Conservation (phyloP, 345 rosid species). For the Moringa oleifera region DNA sequence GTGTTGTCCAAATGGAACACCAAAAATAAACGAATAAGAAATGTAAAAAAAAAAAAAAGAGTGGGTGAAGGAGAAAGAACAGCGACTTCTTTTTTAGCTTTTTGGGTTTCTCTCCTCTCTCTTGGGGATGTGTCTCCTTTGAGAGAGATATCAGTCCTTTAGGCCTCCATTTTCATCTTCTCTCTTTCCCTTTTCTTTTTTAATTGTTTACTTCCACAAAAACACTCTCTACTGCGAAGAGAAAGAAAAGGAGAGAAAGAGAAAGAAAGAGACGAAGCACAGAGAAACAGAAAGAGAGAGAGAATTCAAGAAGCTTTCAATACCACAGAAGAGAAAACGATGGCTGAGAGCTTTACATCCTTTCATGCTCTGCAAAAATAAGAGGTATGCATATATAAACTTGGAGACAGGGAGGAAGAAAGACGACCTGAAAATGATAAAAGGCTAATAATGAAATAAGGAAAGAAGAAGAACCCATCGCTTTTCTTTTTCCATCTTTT, state of each 20-base stretch:
- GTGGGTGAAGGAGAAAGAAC: slow-evolving; percentile 33
- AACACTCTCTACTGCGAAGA: slow-evolving; percentile 23
- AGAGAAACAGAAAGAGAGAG: slow-evolving; percentile 36
- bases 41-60: slow-evolving; percentile 21
- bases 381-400: slow-evolving; percentile 25
- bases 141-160: slow-evolving; percentile 28
- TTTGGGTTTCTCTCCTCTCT: slow-evolving; percentile 18
- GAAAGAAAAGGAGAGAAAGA: slow-evolving; percentile 34
- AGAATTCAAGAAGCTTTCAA: slow-evolving; percentile 43
- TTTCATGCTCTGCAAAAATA: slow-evolving; percentile 47
- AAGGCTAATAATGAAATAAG: neutral
- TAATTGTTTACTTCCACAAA: slow-evolving; percentile 9
- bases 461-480: neutral
- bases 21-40: slow-evolving; percentile 12
- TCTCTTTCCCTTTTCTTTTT: slow-evolving; percentile 5
- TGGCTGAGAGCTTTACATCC: slow-evolving; percentile 45
- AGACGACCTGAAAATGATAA: slow-evolving; percentile 20
- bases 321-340: slow-evolving; percentile 48
- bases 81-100: slow-evolving; percentile 40
- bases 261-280: slow-evolving; percentile 35
- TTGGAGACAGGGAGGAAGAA: slow-evolving; percentile 8
- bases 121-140: slow-evolving; percentile 11
- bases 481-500: slow-evolving; percentile 11
- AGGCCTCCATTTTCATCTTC: slow-evolving; percentile 25
- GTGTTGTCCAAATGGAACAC: slow-evolving; percentile 11